A percentile compares a stretch with the other conserved stretches of the same genome.
Evolutionary conservation across 2,329 filamentous ascomycete species (phyloP).

Genomic region (Alternaria solani): DNA sequence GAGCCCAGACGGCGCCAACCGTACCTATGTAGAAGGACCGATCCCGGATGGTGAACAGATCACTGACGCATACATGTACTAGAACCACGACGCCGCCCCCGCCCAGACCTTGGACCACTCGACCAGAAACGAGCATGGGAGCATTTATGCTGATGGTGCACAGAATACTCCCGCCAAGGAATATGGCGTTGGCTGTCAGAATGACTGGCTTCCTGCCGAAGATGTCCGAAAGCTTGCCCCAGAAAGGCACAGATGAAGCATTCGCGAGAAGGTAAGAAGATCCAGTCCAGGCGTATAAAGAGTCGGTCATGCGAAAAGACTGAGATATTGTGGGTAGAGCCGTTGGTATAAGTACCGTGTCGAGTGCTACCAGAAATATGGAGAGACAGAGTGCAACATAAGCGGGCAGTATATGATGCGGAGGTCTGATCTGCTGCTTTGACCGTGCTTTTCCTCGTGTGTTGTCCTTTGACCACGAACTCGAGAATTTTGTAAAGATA

Average conservation of each 20-base stretch:
- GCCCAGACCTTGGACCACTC: constrained; percentile 63
- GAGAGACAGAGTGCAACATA: constrained; percentile 45
- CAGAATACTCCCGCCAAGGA: constrained; percentile 60
- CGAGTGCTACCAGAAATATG: constrained; percentile 55
- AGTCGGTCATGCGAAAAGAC: constrained; percentile 67
- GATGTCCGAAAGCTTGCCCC: constrained; percentile 52
- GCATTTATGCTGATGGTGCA: constrained; percentile 60
- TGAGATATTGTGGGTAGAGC: constrained; percentile 71
- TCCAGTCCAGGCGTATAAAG: constrained; percentile 82
- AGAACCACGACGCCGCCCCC: constrained; percentile 63
- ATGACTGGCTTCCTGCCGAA: constrained; percentile 51
- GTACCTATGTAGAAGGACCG: constrained; percentile 62
- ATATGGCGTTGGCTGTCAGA: constrained; percentile 52
- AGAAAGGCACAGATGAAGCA: constrained; percentile 51
- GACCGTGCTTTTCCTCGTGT: neutral
- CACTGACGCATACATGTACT: constrained; percentile 63
- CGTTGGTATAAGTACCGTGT: constrained; percentile 69
- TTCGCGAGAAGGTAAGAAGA: constrained; percentile 51
- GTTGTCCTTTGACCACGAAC: neutral
- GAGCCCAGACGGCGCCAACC: constrained; percentile 62
- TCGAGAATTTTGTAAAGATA: neutral
- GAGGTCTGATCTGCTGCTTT: neutral
- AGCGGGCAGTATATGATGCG: constrained; percentile 27
- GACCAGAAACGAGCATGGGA: constrained; percentile 61
- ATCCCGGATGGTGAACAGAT: constrained; percentile 58